Base-by-base conservation (phyloP, 768 basidiomycete species). In the Panaeolus papilionaceus region DNA sequence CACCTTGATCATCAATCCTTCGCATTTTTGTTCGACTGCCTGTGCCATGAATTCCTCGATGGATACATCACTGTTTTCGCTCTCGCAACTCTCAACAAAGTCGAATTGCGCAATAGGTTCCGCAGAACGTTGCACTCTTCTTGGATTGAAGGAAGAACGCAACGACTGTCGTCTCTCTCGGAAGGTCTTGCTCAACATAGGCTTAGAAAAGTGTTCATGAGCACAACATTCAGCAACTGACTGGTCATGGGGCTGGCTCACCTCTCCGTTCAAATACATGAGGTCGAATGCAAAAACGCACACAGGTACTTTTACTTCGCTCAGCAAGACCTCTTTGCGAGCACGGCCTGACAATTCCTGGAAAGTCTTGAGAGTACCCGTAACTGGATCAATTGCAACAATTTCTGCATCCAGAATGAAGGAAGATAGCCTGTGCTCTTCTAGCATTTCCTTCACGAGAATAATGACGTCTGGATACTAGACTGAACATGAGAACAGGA, bases 1-100 rank as follows among this genome's bases (percentile, higher is more conserved):
- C 49, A 90, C 92, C 79, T 98, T 98, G 73, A 97, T 85, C 95
- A 98, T 96, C 69, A 97, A 81, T n/a, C 96, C 96, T 77, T 98
- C 96, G 66, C 91, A 93, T 65, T 89, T 88, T 74, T 89, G 89
- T 74, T 88, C 87, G 26, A 95, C 84, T 2, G 93, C 90, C 67
- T 83, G 83, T 73, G 87, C 79, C 87, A 94, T 94, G 77, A 97
- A 97, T 5, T 80, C 84, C 75, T 92, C 85, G 7, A 97, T 83
- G 12, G 77, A 82, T n/a, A 84, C 84, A 65, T 85, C 82, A 14
- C 89, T 92, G 49, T 82, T 81, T 42, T 84, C 81, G 72, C 92
- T 91, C 69, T 89, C 88, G 67, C 88, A 86, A 67, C 86, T 91
- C 71, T 89, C 85, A 38, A 96, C 93, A 73, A 94, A 93, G 63